Base-by-base conservation (phyloP, 1,284 basidiomycete species). In the Apiotrichum siamense region DNA sequence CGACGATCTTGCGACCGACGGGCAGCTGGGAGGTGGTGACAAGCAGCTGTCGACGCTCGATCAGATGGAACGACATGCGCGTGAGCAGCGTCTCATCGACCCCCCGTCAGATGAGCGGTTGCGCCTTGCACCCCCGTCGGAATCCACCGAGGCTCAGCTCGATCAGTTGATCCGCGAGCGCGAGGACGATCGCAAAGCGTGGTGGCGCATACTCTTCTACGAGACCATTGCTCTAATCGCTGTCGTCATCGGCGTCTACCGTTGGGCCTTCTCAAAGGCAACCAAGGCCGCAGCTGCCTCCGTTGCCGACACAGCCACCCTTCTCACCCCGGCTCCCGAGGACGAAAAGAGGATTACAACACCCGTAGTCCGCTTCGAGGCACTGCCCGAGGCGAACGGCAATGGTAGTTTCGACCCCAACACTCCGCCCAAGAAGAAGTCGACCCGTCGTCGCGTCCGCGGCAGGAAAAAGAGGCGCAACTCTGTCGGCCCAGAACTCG, bases 381-480 rank as follows among this genome's bases (percentile, higher is more conserved):
- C 47, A 1, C 36, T 54, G 13, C 55, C 55, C 4, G 52, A 49
- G 4, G 13, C 26, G 9, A 25, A 27, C 4, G 25, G 15, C 18
- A 50, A 37, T 4, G 47, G 44, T 15, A 24, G 18, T 1, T 20
- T 12, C 18, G 45, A 52, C 38, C 26, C 35, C 26, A 37, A 29
- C 7, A 54, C 55, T 4, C 50, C 49, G n/a, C 49, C 52, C 9
- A 54, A 54, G 24, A 69, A 67, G 57, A 65, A 64, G 49, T 55
- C 60, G 7, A 57, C 58, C 2, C 54, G 68, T 5, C 54, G 68
- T 12, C 46, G 63, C 18, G 63, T 65, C 1, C 51, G 63, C n/a
- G 63, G 63, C 6, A 50, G 55, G 56, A 74, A 69, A 58, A 66
- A 69, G 59, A 56, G 61, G 23, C 47, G 55, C 18, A 62, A 63